Conservation (phyloP, 2,329 filamentous ascomycete species). For the Sphaerulina musiva region DNA sequence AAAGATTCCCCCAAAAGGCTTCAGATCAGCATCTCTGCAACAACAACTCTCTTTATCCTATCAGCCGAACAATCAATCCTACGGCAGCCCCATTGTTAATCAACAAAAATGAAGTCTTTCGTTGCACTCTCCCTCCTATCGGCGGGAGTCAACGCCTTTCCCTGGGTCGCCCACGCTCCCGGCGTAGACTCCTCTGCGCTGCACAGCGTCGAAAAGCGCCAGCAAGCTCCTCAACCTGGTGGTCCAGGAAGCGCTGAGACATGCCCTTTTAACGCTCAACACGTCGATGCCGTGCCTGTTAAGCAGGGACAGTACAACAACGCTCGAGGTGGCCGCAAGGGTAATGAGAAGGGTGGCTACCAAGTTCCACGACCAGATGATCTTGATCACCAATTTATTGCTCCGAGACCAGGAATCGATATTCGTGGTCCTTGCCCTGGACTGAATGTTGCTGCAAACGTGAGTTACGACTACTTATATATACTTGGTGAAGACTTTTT, state of each 20-base stretch:
- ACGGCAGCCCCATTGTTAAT: background rate
- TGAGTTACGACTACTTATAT: slow-evolving; percentile 22
- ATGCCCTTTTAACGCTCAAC: slow-evolving; percentile 38
- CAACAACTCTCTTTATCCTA: background rate
- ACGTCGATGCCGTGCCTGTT: slow-evolving; percentile 34
- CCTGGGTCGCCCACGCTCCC: slow-evolving; percentile 35
- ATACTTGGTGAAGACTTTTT: slow-evolving; percentile 35
- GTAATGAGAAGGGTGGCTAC: slow-evolving; percentile 40
- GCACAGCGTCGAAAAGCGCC: slow-evolving; percentile 21
- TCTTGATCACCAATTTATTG: slow-evolving; percentile 34
- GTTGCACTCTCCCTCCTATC: slow-evolving; percentile 20
- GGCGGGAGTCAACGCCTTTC: slow-evolving; percentile 33
- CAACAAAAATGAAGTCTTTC: slow-evolving; percentile 25
- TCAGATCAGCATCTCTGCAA: slow-evolving; percentile 8
- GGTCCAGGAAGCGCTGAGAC: slow-evolving; percentile 27
- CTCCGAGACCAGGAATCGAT: slow-evolving; percentile 34
- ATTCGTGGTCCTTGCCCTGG: slow-evolving; percentile 35
- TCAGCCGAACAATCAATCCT: background rate
- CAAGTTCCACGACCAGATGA: slow-evolving; percentile 42
- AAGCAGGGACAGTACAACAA: slow-evolving; percentile 39
- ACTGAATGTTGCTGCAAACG: slow-evolving; percentile 10
- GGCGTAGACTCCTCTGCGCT: slow-evolving; percentile 35
- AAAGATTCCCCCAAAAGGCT: background rate
- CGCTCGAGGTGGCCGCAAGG: slow-evolving; percentile 39
- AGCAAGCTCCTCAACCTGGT: slow-evolving; percentile 28